These are phyloP conservation scores for Talaromyces borbonicus DNA, from an alignment of 495 filamentous ascomycete species.

Conservation along the genomic window DNA sequence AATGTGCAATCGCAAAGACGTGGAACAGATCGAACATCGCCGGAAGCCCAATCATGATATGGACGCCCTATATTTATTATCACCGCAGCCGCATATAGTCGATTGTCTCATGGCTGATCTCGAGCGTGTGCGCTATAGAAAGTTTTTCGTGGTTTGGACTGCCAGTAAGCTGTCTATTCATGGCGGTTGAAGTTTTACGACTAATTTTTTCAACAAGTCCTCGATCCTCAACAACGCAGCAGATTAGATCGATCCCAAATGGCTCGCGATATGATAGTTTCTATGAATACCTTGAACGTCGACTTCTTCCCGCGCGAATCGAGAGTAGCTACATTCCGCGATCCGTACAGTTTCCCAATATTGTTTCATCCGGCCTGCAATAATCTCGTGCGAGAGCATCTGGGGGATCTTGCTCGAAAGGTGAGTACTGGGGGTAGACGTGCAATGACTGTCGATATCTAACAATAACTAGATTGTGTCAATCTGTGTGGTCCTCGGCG, in stretches of 20 bases:
- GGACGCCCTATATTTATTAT: conserved; percentile 89
- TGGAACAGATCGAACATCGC: conserved; percentile 82
- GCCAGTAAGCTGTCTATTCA: conserved; percentile 41
- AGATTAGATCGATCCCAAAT: conserved; percentile 47
- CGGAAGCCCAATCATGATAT: conserved; percentile 71
- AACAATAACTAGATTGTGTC: conserved; percentile 58
- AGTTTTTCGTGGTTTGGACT: conserved; percentile 75
- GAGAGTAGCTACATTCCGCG: conserved; percentile 78
- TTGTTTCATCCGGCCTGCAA: conserved; percentile 89
- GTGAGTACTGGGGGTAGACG: conserved; percentile 30
- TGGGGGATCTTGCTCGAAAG: conserved; percentile 79
- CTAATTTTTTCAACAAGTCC: conserved; percentile 26
- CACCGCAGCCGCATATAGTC: conserved; percentile 74
- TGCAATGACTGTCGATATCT: conserved; percentile 12
- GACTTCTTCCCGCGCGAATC: conserved; percentile 89
- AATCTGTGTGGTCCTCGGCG: conserved; percentile 72
- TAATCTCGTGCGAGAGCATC: conserved; percentile 65
- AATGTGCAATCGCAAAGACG: conserved; percentile 58
- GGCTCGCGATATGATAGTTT: conserved; percentile 62
- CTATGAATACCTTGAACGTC: conserved; percentile 64
- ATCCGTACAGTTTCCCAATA: conserved; percentile 90
- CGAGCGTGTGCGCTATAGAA: conserved; percentile 67
- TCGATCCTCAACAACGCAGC: conserved; percentile 42
- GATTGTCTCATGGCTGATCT: conserved; percentile 91
- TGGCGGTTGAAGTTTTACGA: background rate